Base-by-base conservation (phyloP, 306 rosid genomes). In the Lagenaria siceraria region DNA sequence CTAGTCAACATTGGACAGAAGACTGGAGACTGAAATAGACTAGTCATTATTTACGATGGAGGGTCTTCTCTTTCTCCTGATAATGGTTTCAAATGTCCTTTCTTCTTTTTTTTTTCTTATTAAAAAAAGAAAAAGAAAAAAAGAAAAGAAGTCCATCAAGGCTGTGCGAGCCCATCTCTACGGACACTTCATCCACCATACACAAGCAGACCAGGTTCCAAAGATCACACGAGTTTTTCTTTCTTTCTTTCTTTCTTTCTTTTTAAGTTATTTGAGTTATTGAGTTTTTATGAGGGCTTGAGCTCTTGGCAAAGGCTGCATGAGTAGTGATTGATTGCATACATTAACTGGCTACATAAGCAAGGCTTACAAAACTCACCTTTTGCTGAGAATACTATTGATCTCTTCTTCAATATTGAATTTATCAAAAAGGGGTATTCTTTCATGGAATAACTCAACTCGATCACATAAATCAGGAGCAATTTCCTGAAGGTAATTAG, bases 401-500 rank as follows among this genome's bases (percentile, higher is more conserved):
- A 92, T 88, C 87, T 92, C 99, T 51, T 88, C 97, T 86, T 95
- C 99, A 75, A 95, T 87, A 81, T 92, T 87, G 79, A 85, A 95
- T 84, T 87, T 89, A 84, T 91, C 96, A 15, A 95, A 95, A 82
- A 95, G 96, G 35, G 99, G 97, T 80, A 85, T 81, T 78, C 86
- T 87, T 87, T 85, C 91, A 56, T 88, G 79, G 74, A 86, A 83
- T 61, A 92, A 85, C 82, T 92, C 97, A 69, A 95, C 96, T 73
- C 93, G 90, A 80, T 90, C 96, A 83, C 96, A 95, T 46, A 95
- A 97, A 85, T 90, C 87, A 55, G 99, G 97, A 52, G 99, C 97
- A 74, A 95, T 95, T 24, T 95, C 99, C 90, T 92, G 99, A 78
- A 95, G 99, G 90, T 95, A 95, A 84, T 82, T 95, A 54, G 91